Percentiles rank a stretch among this genome's conserved stretches.
Evolutionary conservation across 768 basidiomycete genomes (phyloP).

Genomic region (Podaxis pistillaris): DNA sequence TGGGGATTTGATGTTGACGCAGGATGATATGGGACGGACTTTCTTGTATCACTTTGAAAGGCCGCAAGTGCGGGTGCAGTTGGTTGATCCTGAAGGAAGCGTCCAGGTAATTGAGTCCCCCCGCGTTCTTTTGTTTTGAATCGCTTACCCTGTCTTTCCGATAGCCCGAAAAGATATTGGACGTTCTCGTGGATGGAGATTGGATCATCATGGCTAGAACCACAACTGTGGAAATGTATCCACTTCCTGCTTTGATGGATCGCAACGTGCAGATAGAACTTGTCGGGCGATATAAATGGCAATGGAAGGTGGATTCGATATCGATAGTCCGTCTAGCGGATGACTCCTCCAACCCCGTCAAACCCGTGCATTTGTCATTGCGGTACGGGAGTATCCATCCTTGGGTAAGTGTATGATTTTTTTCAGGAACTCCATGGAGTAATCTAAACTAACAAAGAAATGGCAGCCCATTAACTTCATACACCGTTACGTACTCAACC

Average conservation of each 20-base stretch:
- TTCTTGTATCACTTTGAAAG: constrained; percentile 10
- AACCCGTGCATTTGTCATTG: constrained; percentile 45
- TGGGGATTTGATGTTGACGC: constrained; percentile 9
- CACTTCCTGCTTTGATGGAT: constrained; percentile 25
- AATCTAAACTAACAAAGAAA: not conserved
- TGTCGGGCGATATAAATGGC: constrained; percentile 45
- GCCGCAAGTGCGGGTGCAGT: constrained; percentile 10
- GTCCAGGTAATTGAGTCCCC: constrained; percentile 23
- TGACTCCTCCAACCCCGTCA: not conserved
- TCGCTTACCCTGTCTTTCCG: not conserved
- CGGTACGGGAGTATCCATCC: constrained; percentile 61
- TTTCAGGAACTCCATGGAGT: not conserved
- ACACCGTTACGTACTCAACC: constrained; percentile 56
- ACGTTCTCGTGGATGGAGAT: constrained; percentile 39
- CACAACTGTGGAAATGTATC: constrained; percentile 42
- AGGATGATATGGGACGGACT: constrained; percentile 9
- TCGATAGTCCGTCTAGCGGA: constrained; percentile 30
- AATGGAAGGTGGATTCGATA: constrained; percentile 53
- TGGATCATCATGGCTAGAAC: constrained; percentile 46
- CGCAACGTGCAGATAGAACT: constrained; percentile 34
- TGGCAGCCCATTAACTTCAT: constrained; percentile 59
- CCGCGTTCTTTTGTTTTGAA: not conserved
- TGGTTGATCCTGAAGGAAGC: constrained; percentile 12
- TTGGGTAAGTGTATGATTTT: constrained; percentile 37
- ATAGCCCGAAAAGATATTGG: constrained; percentile 38